Conservation (phyloP, 768 basidiomycete species). For the Leccinellum albellum region DNA sequence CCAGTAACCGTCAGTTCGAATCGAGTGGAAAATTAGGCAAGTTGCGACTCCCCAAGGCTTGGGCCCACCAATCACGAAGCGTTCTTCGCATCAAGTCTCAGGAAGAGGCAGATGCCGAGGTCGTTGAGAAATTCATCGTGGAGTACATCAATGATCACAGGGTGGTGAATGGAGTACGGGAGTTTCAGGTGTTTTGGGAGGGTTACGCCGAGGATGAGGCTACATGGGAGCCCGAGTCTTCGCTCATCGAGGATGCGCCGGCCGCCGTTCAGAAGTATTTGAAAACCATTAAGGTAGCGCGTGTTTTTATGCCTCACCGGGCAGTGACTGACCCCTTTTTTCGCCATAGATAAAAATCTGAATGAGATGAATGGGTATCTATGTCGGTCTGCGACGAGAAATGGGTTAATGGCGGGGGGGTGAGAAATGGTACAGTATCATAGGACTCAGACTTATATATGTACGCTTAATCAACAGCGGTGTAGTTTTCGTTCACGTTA, state of each 20-base stretch:
- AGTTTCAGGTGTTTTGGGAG: constrained; percentile 53
- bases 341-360: constrained; percentile 5
- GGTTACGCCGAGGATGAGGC: constrained; percentile 50
- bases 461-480: constrained; percentile 1
- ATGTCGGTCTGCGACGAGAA: neutral
- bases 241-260: constrained; percentile 50
- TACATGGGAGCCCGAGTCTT: constrained; percentile 55
- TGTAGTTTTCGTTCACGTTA: constrained; percentile 6
- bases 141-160: constrained; percentile 36
- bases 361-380: neutral
- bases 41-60: constrained; percentile 48
- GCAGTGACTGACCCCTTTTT: neutral
- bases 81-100: constrained; percentile 39
- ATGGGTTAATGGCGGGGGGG: neutral
- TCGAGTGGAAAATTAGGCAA: constrained; percentile 27
- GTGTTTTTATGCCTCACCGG: neutral
- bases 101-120: constrained; percentile 27
- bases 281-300: constrained; percentile 9
- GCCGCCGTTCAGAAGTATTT: constrained; percentile 40
- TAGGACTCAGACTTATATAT: constrained; percentile 7
- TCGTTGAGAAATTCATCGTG: constrained; percentile 44
- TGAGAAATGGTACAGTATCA: constrained; percentile 5
- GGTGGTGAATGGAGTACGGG: constrained; percentile 30
- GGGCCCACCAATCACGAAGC: constrained; percentile 46
- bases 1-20: constrained; percentile 36